phyloP scores from a whole-genome alignment of 176 grass and related monocot species.

The Pontederia crassipes region DNA sequence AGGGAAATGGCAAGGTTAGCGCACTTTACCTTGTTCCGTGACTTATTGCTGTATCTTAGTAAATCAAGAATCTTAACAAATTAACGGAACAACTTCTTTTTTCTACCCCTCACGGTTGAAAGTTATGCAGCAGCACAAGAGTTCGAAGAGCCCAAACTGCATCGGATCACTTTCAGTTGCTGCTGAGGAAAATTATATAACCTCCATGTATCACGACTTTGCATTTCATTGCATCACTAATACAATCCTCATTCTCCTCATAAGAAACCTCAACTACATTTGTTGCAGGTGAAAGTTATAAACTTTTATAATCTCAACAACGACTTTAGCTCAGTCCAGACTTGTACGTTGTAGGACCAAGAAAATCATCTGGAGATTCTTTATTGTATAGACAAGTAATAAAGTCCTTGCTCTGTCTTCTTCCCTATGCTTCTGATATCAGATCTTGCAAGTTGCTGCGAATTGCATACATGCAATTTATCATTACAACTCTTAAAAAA shows the following conservation, averaged over 20 bases:
- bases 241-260: neutral
- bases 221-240: neutral
- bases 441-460: neutral
- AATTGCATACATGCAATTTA: no score
- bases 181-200: conserved; percentile 38
- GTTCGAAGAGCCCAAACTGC: conserved; percentile 24
- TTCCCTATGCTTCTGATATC: neutral
- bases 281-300: conserved; percentile 29
- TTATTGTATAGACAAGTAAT: conserved; percentile 70
- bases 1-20: conserved; percentile 59
- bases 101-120: conserved; percentile 39
- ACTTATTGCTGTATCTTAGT: neutral
- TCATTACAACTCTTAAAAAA: no score
- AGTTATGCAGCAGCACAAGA: conserved; percentile 46
- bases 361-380: conserved; percentile 66
- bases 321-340: conserved; percentile 61
- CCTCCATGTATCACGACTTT: neutral
- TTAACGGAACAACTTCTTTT: conserved; percentile 5
- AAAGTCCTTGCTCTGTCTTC: neutral
- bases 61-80: neutral
- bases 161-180: conserved; percentile 37
- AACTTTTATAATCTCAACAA: no score
- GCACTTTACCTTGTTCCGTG: neutral
- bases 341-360: conserved; percentile 74
- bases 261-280: neutral